phyloP scores from a whole-genome alignment of 768 basidiomycete species.

The Suillus tomentosus region DNA sequence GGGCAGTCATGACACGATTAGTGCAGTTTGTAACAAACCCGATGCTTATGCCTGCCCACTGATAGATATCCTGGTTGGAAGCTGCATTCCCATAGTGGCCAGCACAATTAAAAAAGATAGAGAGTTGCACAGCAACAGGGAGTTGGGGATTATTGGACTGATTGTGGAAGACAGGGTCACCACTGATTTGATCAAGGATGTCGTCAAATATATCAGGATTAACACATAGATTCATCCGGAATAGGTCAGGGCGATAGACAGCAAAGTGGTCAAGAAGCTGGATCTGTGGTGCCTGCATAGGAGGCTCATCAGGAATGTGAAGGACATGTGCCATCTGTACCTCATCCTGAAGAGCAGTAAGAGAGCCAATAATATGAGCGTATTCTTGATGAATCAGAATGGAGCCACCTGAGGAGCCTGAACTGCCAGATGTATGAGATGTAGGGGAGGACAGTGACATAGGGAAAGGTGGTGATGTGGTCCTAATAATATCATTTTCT shows the following conservation, averaged over 20 bases:
- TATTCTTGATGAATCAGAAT: background rate
- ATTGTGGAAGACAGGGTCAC: slow-evolving; percentile 20
- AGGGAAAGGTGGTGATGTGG: background rate
- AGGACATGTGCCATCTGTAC: background rate
- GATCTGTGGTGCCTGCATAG: background rate
- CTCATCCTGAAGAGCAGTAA: background rate
- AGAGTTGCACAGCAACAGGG: slow-evolving; percentile 33
- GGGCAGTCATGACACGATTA: slow-evolving; percentile 17
- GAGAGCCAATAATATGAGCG: background rate
- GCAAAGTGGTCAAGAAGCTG: slow-evolving; percentile 4
- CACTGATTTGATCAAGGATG: slow-evolving; percentile 21
- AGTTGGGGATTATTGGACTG: slow-evolving; percentile 29
- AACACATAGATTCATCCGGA: slow-evolving; percentile 27
- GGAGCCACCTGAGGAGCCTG: background rate
- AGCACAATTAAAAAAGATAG: slow-evolving; percentile 1
- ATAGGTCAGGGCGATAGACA: background rate
- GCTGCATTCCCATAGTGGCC: slow-evolving; percentile 10
- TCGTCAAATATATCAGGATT: slow-evolving; percentile 27
- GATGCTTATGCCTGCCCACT: slow-evolving; percentile 18
- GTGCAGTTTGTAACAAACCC: slow-evolving; percentile 21
- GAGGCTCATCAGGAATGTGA: background rate
- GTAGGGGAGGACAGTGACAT: background rate
- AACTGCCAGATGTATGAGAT: no score
- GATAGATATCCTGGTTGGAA: slow-evolving; percentile 18
- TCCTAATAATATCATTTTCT: background rate